phyloP scores from a whole-genome alignment of 129 eudicot genomes.

The Ambrosia trifida region DNA sequence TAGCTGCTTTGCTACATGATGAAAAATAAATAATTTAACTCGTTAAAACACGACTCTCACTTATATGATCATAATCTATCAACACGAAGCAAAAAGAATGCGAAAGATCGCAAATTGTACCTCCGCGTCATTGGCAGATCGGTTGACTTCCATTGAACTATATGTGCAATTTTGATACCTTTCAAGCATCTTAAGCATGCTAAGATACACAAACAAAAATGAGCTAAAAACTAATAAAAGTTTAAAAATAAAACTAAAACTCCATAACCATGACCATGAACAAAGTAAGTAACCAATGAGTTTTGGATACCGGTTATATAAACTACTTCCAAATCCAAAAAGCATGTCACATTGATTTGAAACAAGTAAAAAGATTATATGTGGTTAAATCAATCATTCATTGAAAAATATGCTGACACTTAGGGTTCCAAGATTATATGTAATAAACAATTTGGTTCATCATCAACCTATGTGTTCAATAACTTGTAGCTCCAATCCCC shows the following conservation, averaged over 20 bases:
- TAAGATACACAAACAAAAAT: not conserved
- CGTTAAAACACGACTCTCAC: not conserved
- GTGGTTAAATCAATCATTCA: constrained; percentile 3
- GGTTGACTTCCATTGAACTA: constrained; percentile 66
- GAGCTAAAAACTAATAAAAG: not conserved
- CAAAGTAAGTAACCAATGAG: not conserved
- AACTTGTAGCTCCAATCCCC: constrained; percentile 35
- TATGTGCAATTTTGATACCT: constrained; percentile 86
- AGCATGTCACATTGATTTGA: constrained; percentile 18
- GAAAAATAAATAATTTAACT: constrained; percentile 3
- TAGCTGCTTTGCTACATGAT: constrained; percentile 69
- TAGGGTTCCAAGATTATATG: constrained; percentile 38
- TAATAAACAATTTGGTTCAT: not conserved
- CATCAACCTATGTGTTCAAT: constrained; percentile 22
- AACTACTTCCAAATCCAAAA: constrained; percentile 18
- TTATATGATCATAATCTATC: not conserved
- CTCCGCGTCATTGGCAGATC: constrained; percentile 71
- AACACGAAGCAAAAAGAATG: not conserved
- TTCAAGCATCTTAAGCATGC: constrained; percentile 94
- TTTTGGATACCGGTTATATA: not conserved
- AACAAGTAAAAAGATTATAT: constrained; percentile 14
- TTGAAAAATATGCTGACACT: constrained; percentile 25
- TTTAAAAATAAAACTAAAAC: not conserved
- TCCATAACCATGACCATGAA: not conserved
- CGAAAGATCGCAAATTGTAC: constrained; percentile 21